Evolutionary conservation across 208 protist genomes (phyloP), one percentile per base, ranked within the genome.

Genomic region (Balamuthia mandrillaris): DNA sequence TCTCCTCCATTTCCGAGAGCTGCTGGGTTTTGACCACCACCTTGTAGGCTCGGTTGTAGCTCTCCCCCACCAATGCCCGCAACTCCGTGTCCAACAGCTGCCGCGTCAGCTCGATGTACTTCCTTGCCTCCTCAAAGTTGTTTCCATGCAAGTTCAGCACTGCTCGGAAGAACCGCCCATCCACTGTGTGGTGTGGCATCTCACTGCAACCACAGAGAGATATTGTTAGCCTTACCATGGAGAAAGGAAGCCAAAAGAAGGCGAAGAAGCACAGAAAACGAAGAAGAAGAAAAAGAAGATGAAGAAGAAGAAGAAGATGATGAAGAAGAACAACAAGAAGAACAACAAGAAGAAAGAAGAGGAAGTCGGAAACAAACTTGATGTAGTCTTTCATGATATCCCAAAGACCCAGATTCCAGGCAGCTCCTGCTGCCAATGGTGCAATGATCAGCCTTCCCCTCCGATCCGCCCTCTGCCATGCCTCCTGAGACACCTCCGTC

Each of bases 11-110:
- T 93, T 99, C 98, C 41, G 96, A 95, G 37, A 99, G 92, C 91
- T 99, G 98, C 92, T 99, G 98, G 45, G 98, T 95, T 42, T 94
- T 91, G n/a, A 99, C 96, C 74, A 99, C 81, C 63, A 96, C 89
- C 4, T 93, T 90, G 91, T 99, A 99, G 9, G 98, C 98, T 33
- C 98, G 91, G 86, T 97, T 94, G 92, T 99, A 99, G 88, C 94
- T 97, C 91, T 99, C 98, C 21, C 79, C 79, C 18, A 85, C 92
- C 7, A 99, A 94, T 9, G 98, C 96, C 3, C 96, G 97, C 6
- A 99, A 86, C 37, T 96, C 94, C 16, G 94, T 93, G 89, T 99
- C 96, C 2, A 99, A 88, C 4, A 96, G 91, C 61, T 94, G 91
- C 29, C 97, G 93, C 51, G 97, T 97, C 41, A 90, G 86, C 41